These are phyloP conservation scores for Ascoidea rubescens DNA, from an alignment of 805 yeast species.

Conservation along the genomic window DNA sequence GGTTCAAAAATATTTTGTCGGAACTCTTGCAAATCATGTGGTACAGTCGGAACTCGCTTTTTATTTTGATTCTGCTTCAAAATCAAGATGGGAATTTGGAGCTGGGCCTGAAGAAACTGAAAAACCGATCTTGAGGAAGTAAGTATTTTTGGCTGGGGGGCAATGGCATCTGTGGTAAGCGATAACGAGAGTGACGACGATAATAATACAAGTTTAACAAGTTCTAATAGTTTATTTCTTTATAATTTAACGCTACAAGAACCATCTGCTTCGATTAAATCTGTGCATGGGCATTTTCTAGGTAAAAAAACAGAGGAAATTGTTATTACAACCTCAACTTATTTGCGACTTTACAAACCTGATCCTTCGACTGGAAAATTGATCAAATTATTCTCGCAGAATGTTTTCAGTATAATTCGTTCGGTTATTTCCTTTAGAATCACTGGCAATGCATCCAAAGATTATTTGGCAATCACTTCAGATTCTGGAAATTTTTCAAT, in stretches of 20 bases:
- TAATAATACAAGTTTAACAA: slow-evolving; percentile 13
- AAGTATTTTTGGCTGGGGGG: too few species aligned
- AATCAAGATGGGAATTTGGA: too few species aligned
- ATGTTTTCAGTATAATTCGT: slow-evolving; percentile 47
- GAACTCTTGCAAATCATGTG: too few species aligned
- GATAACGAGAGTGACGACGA: neutral
- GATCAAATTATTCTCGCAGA: slow-evolving; percentile 24
- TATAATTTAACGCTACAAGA: slow-evolving; percentile 61
- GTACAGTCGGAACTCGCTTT: too few species aligned
- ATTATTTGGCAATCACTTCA: slow-evolving; percentile 52
- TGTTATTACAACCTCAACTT: slow-evolving; percentile 40
- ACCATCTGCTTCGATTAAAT: slow-evolving; percentile 36
- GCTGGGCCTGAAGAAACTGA: too few species aligned
- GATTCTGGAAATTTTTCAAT: slow-evolving; percentile 67
- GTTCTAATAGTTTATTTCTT: slow-evolving; percentile 23
- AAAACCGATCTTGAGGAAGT: too few species aligned
- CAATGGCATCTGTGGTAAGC: neutral
- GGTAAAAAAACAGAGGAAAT: slow-evolving; percentile 49
- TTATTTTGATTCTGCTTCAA: too few species aligned
- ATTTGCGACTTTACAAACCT: slow-evolving; percentile 37
- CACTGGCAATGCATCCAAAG: slow-evolving; percentile 34
- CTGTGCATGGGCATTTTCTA: slow-evolving; percentile 59
- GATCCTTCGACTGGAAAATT: slow-evolving; percentile 46
- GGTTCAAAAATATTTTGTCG: too few species aligned
- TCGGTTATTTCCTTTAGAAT: slow-evolving; percentile 34